These are phyloP conservation scores for Zygosaccharomyces rouxii DNA, from an alignment of 805 yeast species.

Conservation along the genomic window DNA sequence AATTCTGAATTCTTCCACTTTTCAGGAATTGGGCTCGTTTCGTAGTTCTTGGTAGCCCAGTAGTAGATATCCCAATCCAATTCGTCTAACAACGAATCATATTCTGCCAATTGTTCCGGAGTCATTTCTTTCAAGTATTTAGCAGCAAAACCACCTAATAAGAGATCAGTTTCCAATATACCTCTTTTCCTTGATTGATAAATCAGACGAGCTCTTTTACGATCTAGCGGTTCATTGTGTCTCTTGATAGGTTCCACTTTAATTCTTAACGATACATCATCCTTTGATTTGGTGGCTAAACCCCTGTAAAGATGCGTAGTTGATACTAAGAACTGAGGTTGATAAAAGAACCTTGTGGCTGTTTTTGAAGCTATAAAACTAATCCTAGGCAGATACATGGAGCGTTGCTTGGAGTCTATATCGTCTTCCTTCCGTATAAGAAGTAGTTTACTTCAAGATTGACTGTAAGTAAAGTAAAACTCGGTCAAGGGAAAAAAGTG, in stretches of 20 bases:
- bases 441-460: neutral
- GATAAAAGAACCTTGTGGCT: neutral
- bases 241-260: slow-evolving; percentile 78
- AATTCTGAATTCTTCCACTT: slow-evolving; percentile 71
- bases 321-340: neutral
- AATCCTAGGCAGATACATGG: neutral
- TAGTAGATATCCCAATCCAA: slow-evolving; percentile 99
- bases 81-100: slow-evolving; percentile 80
- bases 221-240: slow-evolving; percentile 63
- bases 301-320: neutral
- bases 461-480: neutral
- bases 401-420: neutral
- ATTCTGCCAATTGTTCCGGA: slow-evolving; percentile 70
- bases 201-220: slow-evolving; percentile 78
- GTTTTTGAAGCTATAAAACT: neutral
- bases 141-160: slow-evolving; percentile 82
- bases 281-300: slow-evolving; percentile 14
- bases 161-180: slow-evolving; percentile 84
- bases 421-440: neutral
- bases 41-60: slow-evolving; percentile 88
- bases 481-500: neutral
- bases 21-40: slow-evolving; percentile 81
- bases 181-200: slow-evolving; percentile 96
- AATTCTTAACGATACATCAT: slow-evolving; percentile 45
- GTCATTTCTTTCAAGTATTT: slow-evolving; percentile 57